Percentiles rank a stretch among this genome's conserved stretches.
phyloP scores from a whole-genome alignment of 768 basidiomycete species.

The Clitopilus passeckerianus region DNA sequence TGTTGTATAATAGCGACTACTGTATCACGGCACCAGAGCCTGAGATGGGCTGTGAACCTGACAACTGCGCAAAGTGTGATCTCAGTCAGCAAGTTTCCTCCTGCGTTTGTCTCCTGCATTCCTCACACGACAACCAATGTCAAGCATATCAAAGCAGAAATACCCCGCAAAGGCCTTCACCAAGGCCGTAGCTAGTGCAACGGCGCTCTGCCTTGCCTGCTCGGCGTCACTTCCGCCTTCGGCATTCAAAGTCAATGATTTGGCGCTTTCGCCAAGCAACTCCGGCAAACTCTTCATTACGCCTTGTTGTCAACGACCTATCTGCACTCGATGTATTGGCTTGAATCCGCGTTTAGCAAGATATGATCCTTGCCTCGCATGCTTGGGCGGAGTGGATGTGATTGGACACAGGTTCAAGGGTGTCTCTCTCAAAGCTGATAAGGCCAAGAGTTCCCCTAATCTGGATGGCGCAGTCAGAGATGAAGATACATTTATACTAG shows the following conservation, averaged over 20 bases:
- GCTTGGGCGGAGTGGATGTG: slow-evolving; percentile 53
- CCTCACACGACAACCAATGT: not conserved
- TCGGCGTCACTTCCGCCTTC: slow-evolving; percentile 50
- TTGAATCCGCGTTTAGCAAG: slow-evolving; percentile 59
- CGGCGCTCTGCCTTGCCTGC: slow-evolving; percentile 52
- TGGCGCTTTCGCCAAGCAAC: slow-evolving; percentile 4
- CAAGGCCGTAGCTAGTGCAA: not conserved
- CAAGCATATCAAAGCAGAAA: not conserved
- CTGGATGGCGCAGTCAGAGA: slow-evolving; percentile 54
- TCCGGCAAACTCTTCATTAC: slow-evolving; percentile 39
- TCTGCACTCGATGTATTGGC: slow-evolving; percentile 55
- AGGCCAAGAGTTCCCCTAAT: slow-evolving; percentile 21
- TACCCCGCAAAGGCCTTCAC: not conserved
- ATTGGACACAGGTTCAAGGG: slow-evolving; percentile 12
- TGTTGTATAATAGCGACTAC: not conserved
- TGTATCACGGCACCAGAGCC: not conserved
- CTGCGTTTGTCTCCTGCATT: not conserved
- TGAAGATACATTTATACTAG: slow-evolving; percentile 60
- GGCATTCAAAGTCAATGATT: slow-evolving; percentile 10
- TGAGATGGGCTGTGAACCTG: not conserved
- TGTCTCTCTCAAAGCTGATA: not conserved
- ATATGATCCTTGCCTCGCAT: slow-evolving; percentile 71
- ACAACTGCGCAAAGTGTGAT: not conserved
- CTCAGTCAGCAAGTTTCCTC: not conserved
- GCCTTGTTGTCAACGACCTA: slow-evolving; percentile 58